Conservation (phyloP, 2,329 filamentous ascomycete species). For the Colletotrichum eremochloae region DNA sequence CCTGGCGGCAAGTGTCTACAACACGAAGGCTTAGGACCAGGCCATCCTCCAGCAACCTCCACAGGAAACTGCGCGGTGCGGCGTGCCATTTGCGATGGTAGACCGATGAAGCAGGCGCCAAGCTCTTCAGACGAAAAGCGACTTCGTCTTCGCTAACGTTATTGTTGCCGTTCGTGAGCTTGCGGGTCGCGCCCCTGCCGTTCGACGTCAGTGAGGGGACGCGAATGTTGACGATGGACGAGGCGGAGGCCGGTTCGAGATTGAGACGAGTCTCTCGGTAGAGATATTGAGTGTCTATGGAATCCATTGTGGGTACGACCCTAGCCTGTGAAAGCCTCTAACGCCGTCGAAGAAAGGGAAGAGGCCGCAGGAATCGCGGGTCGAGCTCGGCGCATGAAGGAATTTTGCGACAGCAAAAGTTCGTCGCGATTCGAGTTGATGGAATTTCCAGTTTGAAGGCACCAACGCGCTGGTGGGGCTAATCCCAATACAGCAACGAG, state of each 20-base stretch:
- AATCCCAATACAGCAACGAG: conserved; percentile 54
- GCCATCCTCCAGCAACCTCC: conserved; percentile 87
- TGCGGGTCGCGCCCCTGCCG: conserved; percentile 56
- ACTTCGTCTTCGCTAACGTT: conserved; percentile 75
- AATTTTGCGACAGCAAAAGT: conserved; percentile 27
- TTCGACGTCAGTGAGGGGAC: conserved; percentile 69
- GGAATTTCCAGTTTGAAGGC: conserved; percentile 41
- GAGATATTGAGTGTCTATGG: conserved; percentile 72
- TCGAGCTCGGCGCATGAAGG: conserved; percentile 32
- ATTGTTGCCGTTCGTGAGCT: conserved; percentile 50
- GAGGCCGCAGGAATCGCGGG: conserved; percentile 33
- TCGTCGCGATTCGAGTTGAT: conserved; percentile 40
- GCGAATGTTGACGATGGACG: conserved; percentile 78
- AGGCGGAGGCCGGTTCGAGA: conserved; percentile 78
- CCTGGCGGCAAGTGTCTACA: conserved; percentile 82
- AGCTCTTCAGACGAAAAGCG: conserved; percentile 77
- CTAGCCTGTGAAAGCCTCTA: conserved; percentile 27
- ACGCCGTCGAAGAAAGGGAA: conserved; percentile 24
- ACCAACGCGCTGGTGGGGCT: conserved; percentile 45
- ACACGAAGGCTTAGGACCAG: conserved; percentile 85
- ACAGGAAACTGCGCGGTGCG: conserved; percentile 88
- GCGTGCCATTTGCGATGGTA: conserved; percentile 84
- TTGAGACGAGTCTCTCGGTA: conserved; percentile 91
- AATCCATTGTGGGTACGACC: conserved; percentile 73
- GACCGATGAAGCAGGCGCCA: conserved; percentile 84